Percentiles rank a stretch among this genome's conserved stretches.
Conservation (phyloP, 2,329 filamentous ascomycete species). For the Gnomoniopsis sp. region DNA sequence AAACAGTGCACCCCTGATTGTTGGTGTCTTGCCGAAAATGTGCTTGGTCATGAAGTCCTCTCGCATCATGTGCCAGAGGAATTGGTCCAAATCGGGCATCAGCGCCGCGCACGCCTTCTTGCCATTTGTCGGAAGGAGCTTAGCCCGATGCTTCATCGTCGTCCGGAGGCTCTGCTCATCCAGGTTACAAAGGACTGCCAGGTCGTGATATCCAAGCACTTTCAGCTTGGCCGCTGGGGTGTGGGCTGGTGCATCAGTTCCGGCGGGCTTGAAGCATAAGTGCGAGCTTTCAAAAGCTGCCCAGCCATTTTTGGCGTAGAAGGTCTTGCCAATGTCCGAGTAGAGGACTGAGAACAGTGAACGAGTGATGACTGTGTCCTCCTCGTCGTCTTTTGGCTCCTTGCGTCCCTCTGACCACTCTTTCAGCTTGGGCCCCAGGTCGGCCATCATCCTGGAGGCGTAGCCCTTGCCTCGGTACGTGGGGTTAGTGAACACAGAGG, state of each 20-base stretch:
- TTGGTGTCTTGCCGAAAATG: constrained; percentile 54
- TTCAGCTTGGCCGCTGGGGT: constrained; percentile 22
- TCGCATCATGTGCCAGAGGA: constrained; percentile 75
- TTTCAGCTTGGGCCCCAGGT: constrained; percentile 50
- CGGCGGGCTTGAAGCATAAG: constrained; percentile 54
- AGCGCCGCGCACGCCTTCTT: constrained; percentile 57
- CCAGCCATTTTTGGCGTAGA: constrained; percentile 79
- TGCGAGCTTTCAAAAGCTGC: constrained; percentile 70
- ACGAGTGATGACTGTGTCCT: constrained; percentile 30
- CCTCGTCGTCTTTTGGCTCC: constrained; percentile 18
- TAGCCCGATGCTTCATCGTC: constrained; percentile 37
- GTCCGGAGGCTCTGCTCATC: constrained; percentile 62
- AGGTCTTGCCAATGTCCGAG: constrained; percentile 81
- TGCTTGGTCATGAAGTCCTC: constrained; percentile 73
- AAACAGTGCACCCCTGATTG: constrained; percentile 69
- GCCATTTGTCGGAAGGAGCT: constrained; percentile 27
- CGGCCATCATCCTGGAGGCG: constrained; percentile 69
- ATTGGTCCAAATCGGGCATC: constrained; percentile 60
- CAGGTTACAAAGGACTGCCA: constrained; percentile 57
- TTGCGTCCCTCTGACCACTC: constrained; percentile 25
- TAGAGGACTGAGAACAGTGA: constrained; percentile 74
- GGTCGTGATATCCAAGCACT: constrained; percentile 55
- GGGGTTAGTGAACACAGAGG: constrained; percentile 72
- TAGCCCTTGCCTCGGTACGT: constrained; percentile 70
- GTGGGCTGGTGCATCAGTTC: constrained; percentile 16